A percentile compares a stretch with the other conserved stretches of the same genome.
Conservation (phyloP, 805 yeast genomes). For the Starmerella scarabaei region DNA sequence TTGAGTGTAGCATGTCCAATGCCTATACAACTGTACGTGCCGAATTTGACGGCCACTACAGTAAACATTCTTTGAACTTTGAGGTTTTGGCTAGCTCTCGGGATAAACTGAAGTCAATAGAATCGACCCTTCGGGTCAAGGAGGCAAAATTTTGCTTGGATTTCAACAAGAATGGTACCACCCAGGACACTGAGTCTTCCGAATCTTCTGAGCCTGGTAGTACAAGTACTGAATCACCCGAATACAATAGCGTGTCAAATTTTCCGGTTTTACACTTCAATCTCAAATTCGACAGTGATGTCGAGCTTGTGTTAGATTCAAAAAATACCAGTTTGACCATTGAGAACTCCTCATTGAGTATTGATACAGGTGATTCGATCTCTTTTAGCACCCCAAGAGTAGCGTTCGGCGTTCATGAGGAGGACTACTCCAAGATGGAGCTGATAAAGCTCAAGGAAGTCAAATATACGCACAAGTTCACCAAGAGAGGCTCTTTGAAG, state of each 20-base stretch:
- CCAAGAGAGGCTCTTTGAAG: too few relatives aligned
- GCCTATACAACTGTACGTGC: neutral
- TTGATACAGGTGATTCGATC: too few relatives aligned
- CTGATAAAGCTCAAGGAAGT: too few relatives aligned
- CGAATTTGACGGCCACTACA: neutral
- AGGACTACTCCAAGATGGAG: too few relatives aligned
- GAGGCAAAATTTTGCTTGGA: neutral
- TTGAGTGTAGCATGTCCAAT: neutral
- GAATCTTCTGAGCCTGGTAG: too few relatives aligned
- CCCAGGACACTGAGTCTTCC: neutral
- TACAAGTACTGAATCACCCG: too few relatives aligned
- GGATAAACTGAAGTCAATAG: constrained; percentile 1
- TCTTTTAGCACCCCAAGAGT: neutral
- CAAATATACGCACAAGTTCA: neutral
- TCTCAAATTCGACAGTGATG: neutral
- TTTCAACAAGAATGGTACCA: neutral
- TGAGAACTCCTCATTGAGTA: neutral
- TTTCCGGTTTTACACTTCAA: neutral
- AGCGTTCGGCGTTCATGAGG: neutral
- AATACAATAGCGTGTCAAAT: neutral
- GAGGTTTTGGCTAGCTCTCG: constrained; percentile 1
- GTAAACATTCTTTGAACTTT: neutral
- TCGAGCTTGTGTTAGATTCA: neutral
- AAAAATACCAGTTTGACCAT: neutral
- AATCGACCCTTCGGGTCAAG: neutral